phyloP scores from a whole-genome alignment of 345 rosid genomes.

The Raphanus sativus region DNA sequence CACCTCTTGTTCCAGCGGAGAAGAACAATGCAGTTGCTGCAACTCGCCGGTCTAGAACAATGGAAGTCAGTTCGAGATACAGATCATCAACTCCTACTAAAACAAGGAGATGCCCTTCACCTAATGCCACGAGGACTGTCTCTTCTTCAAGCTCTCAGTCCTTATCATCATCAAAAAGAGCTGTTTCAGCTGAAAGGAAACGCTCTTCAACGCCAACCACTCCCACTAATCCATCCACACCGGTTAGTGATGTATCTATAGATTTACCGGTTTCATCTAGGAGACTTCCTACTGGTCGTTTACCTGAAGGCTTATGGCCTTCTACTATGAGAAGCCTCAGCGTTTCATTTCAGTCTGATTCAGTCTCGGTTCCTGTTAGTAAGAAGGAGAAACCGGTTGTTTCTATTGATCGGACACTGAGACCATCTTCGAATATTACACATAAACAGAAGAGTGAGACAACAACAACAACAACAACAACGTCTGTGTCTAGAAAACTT shows the following conservation, averaged over 20 bases:
- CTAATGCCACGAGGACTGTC: conserved; percentile 51
- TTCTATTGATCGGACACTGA: conserved; percentile 62
- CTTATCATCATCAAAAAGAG: conserved; percentile 51
- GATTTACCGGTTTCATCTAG: conserved; percentile 50
- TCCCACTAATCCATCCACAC: conserved; percentile 66
- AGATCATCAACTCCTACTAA: conserved; percentile 60
- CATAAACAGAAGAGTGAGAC: conserved; percentile 55
- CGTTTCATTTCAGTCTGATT: conserved; percentile 92
- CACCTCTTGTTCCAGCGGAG: conserved; percentile 66
- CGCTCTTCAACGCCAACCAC: conserved; percentile 71
- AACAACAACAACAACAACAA: conserved; percentile 47
- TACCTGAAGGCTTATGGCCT: conserved; percentile 95
- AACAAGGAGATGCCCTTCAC: conserved; percentile 69
- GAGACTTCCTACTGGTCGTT: conserved; percentile 49
- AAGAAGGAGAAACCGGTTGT: conserved; percentile 76
- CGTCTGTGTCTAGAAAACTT: conserved; percentile 51
- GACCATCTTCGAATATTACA: conserved; percentile 70
- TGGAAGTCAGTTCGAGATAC: conserved; percentile 78
- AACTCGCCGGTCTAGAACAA: conserved; percentile 51
- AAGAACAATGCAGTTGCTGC: conserved; percentile 56
- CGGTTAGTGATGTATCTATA: conserved; percentile 61
- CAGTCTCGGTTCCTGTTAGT: conserved; percentile 66
- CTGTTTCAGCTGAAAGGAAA: conserved; percentile 75
- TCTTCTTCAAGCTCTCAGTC: conserved; percentile 42
- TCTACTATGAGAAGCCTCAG: conserved; percentile 96